Conservation (phyloP, 225 moss, liverwort and hornwort species). For the Asterella californica region DNA sequence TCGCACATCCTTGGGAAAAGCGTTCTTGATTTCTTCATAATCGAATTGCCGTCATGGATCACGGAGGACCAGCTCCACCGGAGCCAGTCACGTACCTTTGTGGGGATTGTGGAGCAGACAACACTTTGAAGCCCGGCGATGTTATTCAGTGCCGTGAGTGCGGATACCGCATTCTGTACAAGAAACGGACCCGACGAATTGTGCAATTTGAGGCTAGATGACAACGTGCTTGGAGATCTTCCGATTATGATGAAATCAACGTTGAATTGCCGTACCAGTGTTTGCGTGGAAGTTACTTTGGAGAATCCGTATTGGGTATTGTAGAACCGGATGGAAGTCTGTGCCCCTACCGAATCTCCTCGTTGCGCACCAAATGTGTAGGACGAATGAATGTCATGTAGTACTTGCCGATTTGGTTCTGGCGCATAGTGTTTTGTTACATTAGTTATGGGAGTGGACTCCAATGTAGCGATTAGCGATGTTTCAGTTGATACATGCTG, state of each 20-base stretch:
- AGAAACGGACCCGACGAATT: slow-evolving; percentile 69
- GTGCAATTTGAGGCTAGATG: slow-evolving; percentile 38
- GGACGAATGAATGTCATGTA: too few species aligned
- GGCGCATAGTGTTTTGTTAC: too few species aligned
- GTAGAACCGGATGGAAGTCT: too few species aligned
- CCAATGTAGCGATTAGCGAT: background rate
- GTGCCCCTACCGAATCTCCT: too few species aligned
- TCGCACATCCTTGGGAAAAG: background rate
- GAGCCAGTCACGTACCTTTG: slow-evolving; percentile 44
- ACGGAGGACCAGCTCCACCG: slow-evolving; percentile 16
- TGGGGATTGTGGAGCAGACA: slow-evolving; percentile 72
- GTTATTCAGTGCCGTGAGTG: slow-evolving; percentile 89
- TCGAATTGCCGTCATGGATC: background rate
- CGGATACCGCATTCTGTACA: slow-evolving; percentile 73
- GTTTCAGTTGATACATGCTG: background rate
- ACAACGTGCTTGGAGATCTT: background rate
- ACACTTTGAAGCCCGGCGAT: slow-evolving; percentile 77
- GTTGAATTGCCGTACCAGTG: too few species aligned
- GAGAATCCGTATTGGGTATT: too few species aligned
- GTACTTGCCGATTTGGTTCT: too few species aligned
- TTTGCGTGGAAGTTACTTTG: too few species aligned
- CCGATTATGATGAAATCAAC: too few species aligned
- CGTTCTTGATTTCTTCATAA: background rate
- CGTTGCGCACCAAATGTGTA: too few species aligned
- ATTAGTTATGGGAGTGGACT: background rate